phyloP scores from a whole-genome alignment of 345 rosid genomes.

The Aurinia saxatilis region DNA sequence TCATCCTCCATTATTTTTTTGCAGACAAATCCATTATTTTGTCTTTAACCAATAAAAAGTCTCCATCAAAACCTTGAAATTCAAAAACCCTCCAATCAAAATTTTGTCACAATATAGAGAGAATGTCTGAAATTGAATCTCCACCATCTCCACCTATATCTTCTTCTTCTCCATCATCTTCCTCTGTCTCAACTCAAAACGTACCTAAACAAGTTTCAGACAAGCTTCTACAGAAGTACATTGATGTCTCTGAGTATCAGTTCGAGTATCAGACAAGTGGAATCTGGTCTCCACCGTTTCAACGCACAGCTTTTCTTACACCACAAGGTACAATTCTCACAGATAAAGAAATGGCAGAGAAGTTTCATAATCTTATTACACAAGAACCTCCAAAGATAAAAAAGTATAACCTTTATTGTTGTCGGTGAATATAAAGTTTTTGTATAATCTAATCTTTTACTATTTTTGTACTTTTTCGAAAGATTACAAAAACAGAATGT shows the following conservation, averaged over 20 bases:
- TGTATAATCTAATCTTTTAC: conserved; percentile 9
- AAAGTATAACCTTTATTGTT: conserved; percentile 20
- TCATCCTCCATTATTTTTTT: conserved; percentile 23
- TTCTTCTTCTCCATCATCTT: conserved; percentile 22
- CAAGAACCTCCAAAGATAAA: conserved; percentile 31
- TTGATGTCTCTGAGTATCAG: conserved; percentile 49
- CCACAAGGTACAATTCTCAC: conserved; percentile 51
- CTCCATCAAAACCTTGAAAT: conserved; percentile 3
- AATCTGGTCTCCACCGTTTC: conserved; percentile 76
- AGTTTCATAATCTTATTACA: conserved; percentile 32
- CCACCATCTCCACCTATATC: no score
- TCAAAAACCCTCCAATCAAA: background rate
- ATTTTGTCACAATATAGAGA: no score
- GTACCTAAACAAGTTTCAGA: conserved; percentile 63
- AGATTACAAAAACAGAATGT: background rate
- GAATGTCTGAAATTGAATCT: conserved; percentile 27
- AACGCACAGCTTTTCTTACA: conserved; percentile 47
- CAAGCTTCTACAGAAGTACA: conserved; percentile 50
- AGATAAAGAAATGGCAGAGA: conserved; percentile 46
- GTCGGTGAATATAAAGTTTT: background rate
- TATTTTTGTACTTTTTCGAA: background rate
- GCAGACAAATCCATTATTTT: conserved; percentile 18
- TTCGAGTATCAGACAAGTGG: conserved; percentile 58
- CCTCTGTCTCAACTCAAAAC: conserved; percentile 32
- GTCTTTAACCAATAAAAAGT: conserved; percentile 22